Conservation (phyloP, 83 land plant genomes). For the Isoetes engelmannii region DNA sequence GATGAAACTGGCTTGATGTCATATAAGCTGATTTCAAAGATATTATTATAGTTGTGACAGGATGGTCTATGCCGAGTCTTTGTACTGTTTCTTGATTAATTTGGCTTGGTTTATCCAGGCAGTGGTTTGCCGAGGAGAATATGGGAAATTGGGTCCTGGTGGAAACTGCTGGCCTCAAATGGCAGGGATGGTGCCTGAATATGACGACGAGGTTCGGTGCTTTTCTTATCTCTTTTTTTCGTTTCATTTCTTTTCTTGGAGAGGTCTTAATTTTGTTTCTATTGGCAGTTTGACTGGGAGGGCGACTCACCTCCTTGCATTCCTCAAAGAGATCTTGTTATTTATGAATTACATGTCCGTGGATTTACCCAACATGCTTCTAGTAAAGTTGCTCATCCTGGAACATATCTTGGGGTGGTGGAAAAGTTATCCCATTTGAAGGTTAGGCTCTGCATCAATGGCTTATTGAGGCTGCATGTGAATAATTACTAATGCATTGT, state of each 20-base stretch:
- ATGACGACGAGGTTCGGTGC: conserved; percentile 49
- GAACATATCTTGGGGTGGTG: conserved; percentile 76
- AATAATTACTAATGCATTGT: too few relatives aligned
- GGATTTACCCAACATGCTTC: conserved; percentile 87
- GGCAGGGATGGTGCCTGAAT: conserved; percentile 81
- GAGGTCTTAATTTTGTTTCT: neutral
- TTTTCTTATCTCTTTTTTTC: neutral
- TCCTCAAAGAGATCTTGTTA: conserved; percentile 73
- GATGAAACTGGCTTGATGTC: too few relatives aligned
- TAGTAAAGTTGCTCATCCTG: conserved; percentile 60
- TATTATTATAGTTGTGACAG: neutral
- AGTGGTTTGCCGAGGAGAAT: conserved; percentile 75
- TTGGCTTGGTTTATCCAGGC: conserved; percentile 44
- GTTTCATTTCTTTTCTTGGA: neutral
- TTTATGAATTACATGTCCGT: conserved; percentile 96
- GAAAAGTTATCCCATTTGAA: conserved; percentile 83
- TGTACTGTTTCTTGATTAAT: neutral
- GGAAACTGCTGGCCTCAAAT: conserved; percentile 94
- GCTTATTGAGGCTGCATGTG: too few relatives aligned
- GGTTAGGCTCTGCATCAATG: conserved; percentile 38
- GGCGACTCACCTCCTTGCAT: conserved; percentile 73
- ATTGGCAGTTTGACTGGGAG: conserved; percentile 93
- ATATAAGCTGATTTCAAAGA: neutral
- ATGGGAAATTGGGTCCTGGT: conserved; percentile 62
- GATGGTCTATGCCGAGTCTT: neutral